These are phyloP conservation scores for Clathrus columnatus DNA, from an alignment of 768 basidiomycete species.

Conservation along the genomic window DNA sequence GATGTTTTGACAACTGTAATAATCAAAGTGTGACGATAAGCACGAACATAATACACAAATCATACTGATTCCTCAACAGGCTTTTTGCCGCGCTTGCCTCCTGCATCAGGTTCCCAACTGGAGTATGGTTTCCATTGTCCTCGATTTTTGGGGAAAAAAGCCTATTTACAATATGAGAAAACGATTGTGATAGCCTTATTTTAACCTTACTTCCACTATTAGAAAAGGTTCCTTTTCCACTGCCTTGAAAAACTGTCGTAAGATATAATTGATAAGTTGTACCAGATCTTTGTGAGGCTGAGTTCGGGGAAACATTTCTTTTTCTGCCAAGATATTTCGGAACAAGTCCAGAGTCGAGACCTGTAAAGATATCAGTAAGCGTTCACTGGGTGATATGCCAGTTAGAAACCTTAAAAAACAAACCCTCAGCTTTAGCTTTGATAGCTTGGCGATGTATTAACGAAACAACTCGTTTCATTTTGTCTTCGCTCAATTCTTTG, in stretches of 20 bases:
- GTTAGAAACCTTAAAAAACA: constrained; percentile 83
- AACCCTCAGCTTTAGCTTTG: constrained; percentile 82
- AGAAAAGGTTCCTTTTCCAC: constrained; percentile 78
- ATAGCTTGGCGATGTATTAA: constrained; percentile 89
- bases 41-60: background rate
- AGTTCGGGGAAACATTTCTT: constrained; percentile 68
- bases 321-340: constrained; percentile 75
- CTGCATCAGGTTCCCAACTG: constrained; percentile 59
- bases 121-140: constrained; percentile 81
- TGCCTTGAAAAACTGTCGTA: constrained; percentile 92
- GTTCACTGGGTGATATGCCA: constrained; percentile 10
- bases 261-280: constrained; percentile 73
- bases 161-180: constrained; percentile 31
- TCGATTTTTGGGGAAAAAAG: constrained; percentile 85
- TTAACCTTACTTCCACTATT: constrained; percentile 67
- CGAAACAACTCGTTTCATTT: constrained; percentile 84
- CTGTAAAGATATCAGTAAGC: constrained; percentile 45
- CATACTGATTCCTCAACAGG: constrained; percentile 21
- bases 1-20: constrained; percentile 19
- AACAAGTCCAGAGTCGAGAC: constrained; percentile 86
- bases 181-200: constrained; percentile 3
- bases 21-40: constrained; percentile 18
- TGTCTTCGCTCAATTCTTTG: constrained; percentile 74
- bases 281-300: constrained; percentile 77
- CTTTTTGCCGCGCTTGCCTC: constrained; percentile 27